phyloP scores from a whole-genome alignment of 2,329 filamentous ascomycete species.

The Epichloe aotearoae region DNA sequence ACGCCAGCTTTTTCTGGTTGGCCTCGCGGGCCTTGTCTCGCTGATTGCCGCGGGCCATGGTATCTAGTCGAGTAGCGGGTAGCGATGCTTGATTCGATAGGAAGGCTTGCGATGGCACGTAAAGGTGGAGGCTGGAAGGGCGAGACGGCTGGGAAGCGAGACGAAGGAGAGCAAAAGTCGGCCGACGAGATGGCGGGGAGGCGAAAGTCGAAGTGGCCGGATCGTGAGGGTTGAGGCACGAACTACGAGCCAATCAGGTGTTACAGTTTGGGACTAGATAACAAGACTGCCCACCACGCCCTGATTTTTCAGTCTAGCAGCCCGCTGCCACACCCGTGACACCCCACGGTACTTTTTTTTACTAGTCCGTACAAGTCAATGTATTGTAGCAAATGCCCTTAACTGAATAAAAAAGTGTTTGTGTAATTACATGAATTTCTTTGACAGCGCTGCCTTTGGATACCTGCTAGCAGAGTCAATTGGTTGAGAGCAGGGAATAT shows the following conservation, averaged over 20 bases:
- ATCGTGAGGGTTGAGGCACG: not conserved
- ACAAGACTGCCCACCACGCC: not conserved
- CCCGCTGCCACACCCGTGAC: too few relatives aligned
- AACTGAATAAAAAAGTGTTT: too few relatives aligned
- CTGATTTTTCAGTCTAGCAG: too few relatives aligned
- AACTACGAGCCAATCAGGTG: conserved; percentile 1
- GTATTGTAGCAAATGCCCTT: too few relatives aligned
- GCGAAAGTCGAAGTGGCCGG: not conserved
- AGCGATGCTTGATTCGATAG: not conserved
- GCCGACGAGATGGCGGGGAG: not conserved
- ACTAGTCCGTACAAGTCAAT: too few relatives aligned
- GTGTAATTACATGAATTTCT: too few relatives aligned
- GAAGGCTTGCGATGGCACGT: not conserved
- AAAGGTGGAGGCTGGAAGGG: not conserved
- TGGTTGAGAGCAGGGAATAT: too few relatives aligned
- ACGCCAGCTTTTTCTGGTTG: conserved; percentile 46
- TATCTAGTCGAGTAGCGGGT: not conserved
- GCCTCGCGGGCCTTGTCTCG: conserved; percentile 87
- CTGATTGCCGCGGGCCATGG: conserved; percentile 92
- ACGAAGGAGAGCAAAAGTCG: not conserved
- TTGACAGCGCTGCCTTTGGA: too few relatives aligned
- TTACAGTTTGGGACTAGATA: not conserved
- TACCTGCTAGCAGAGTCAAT: too few relatives aligned
- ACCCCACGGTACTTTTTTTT: too few relatives aligned
- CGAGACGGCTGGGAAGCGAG: not conserved